Percentiles rank a stretch among this genome's conserved stretches.
These are phyloP conservation scores for Punica granatum DNA, from an alignment of 345 rosid species.

Conservation along the genomic window DNA sequence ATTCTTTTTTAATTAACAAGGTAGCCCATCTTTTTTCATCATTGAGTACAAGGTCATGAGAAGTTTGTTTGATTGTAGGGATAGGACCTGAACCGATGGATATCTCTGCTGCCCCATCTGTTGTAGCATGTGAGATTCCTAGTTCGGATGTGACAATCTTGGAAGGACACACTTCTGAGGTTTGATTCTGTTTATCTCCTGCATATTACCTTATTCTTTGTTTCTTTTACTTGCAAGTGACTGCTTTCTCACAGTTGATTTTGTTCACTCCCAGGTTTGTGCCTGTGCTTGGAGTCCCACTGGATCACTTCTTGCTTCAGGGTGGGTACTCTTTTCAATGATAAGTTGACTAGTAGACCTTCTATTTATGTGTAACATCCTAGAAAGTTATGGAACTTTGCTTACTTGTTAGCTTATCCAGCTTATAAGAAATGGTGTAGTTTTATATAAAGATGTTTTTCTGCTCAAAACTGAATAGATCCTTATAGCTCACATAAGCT, in stretches of 20 bases:
- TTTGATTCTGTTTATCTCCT: conserved; percentile 20
- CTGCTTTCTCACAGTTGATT: conserved; percentile 2
- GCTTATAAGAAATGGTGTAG: background rate
- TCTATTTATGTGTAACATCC: conserved; percentile 4
- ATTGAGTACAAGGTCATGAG: background rate
- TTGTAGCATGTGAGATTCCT: conserved; percentile 66
- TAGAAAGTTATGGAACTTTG: background rate
- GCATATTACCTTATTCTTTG: background rate
- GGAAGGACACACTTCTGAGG: conserved; percentile 99
- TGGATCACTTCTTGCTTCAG: conserved; percentile 98
- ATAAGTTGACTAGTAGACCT: background rate
- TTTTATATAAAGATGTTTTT: background rate
- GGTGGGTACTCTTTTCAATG: conserved; percentile 42
- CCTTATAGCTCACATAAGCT: background rate
- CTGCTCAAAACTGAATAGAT: conserved; percentile 1
- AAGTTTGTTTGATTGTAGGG: background rate
- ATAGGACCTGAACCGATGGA: conserved; percentile 83
- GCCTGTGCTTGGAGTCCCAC: conserved; percentile 99
- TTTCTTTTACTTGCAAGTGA: background rate
- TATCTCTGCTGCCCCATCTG: conserved; percentile 35
- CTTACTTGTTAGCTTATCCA: background rate
- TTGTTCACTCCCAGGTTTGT: conserved; percentile 55
- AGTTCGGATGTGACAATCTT: conserved; percentile 81
- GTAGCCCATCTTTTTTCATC: background rate
- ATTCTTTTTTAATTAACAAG: background rate